Conservation (phyloP, 208 protist species). For the Leptomonas seymouri region DNA sequence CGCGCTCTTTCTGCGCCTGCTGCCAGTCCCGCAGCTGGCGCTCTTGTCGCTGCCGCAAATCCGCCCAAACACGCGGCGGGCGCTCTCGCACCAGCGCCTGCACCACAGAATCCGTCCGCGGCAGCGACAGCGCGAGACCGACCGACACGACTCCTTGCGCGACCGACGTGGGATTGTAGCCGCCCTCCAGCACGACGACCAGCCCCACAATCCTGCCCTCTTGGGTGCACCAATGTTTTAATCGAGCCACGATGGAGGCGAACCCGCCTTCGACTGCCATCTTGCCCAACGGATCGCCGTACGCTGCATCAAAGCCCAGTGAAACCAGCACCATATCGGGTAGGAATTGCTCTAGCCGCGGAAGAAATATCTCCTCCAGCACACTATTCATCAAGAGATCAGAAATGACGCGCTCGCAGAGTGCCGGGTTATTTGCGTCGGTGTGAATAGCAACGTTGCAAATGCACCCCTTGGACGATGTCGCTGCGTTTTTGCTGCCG, state of each 20-base stretch:
- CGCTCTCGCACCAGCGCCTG: constrained; percentile 14
- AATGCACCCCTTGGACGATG: constrained; percentile 40
- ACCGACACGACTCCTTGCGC: constrained; percentile 64
- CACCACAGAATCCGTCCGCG: constrained; percentile 43
- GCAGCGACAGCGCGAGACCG: constrained; percentile 64
- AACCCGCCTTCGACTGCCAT: constrained; percentile 88
- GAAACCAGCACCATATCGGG: constrained; percentile 89
- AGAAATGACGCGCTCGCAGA: constrained; percentile 72
- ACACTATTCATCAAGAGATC: constrained; percentile 67
- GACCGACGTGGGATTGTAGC: constrained; percentile 77
- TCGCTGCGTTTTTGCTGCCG: constrained; percentile 5
- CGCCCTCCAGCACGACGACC: constrained; percentile 75
- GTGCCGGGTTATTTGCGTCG: constrained; percentile 38
- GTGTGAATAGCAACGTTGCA: constrained; percentile 86
- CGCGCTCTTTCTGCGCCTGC: constrained; percentile 25
- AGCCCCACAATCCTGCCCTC: constrained; percentile 38
- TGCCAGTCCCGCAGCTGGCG: constrained; percentile 31
- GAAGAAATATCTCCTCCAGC: constrained; percentile 73
- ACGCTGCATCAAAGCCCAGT: constrained; percentile 91
- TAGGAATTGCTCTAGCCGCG: constrained; percentile 62
- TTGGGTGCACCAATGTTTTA: constrained; percentile 65
- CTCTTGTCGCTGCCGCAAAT: constrained; percentile 50
- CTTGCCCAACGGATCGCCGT: constrained; percentile 87
- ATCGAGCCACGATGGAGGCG: constrained; percentile 36
- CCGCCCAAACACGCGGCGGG: constrained; percentile 60